Conservation (phyloP, 331 rosid species). For the Malus hybrid region DNA sequence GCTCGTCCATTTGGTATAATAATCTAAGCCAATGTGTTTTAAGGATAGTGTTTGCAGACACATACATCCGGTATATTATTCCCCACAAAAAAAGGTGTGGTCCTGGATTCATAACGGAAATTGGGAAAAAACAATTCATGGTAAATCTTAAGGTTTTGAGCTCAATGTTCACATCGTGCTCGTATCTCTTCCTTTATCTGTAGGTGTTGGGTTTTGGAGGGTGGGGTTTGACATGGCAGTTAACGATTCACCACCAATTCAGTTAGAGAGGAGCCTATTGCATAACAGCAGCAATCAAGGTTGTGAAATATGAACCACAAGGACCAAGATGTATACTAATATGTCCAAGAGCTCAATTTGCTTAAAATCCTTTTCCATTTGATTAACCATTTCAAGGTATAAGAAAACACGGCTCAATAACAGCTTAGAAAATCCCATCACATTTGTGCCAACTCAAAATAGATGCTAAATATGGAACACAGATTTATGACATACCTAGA, state of each 20-base stretch:
- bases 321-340: not conserved
- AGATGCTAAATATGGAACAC: not conserved
- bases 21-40: not conserved
- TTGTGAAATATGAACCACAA: not conserved
- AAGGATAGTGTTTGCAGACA: not conserved
- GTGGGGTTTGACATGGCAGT: not conserved
- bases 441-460: not conserved
- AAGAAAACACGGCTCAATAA: not conserved
- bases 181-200: not conserved
- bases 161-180: not conserved
- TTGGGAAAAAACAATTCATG: not conserved
- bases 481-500: slow-evolving; percentile 53
- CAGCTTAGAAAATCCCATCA: not conserved
- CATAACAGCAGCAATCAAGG: not conserved
- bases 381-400: not conserved
- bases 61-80: not conserved
- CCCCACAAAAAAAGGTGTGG: not conserved
- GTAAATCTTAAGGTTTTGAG: not conserved
- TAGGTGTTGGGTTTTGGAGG: not conserved
- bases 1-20: not conserved
- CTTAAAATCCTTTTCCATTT: not conserved
- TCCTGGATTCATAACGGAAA: not conserved
- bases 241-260: not conserved
- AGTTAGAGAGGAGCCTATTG: not conserved
- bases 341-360: not conserved